A percentile compares a stretch with the other conserved stretches of the same genome.
Conservation (phyloP, 192 early-diverging fungal species). For the Chytriomyces confervae region DNA sequence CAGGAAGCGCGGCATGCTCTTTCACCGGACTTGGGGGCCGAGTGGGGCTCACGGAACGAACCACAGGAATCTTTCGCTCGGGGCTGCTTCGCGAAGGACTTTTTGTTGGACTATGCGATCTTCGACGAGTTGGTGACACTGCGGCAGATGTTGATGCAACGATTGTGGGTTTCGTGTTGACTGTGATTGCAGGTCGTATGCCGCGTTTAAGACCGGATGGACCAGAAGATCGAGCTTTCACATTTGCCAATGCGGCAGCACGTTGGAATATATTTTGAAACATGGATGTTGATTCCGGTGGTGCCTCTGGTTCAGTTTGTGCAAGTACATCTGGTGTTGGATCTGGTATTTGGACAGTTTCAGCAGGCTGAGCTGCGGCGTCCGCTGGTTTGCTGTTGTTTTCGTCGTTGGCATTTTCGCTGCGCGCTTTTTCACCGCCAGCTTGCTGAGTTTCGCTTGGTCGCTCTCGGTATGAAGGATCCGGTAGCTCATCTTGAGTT, state of each 20-base stretch:
- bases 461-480: neutral
- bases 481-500: neutral
- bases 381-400: neutral
- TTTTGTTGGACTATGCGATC: neutral
- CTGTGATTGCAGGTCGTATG: neutral
- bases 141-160: neutral
- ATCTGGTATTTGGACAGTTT: neutral
- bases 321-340: neutral
- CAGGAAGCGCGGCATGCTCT: neutral
- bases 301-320: neutral
- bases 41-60: neutral
- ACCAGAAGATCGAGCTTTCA: neutral
- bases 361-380: neutral
- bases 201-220: neutral
- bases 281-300: neutral
- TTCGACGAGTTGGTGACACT: neutral
- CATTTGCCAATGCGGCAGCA: neutral
- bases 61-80: neutral
- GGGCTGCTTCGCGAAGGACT: neutral
- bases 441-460: neutral
- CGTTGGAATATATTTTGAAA: neutral
- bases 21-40: neutral
- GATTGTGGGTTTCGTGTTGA: neutral
- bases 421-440: neutral
- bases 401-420: neutral